Evolutionary conservation across 108 stramenopile genomes (phyloP), one percentile per base, ranked within the genome.

Genomic region (Bacterosira constricta): DNA sequence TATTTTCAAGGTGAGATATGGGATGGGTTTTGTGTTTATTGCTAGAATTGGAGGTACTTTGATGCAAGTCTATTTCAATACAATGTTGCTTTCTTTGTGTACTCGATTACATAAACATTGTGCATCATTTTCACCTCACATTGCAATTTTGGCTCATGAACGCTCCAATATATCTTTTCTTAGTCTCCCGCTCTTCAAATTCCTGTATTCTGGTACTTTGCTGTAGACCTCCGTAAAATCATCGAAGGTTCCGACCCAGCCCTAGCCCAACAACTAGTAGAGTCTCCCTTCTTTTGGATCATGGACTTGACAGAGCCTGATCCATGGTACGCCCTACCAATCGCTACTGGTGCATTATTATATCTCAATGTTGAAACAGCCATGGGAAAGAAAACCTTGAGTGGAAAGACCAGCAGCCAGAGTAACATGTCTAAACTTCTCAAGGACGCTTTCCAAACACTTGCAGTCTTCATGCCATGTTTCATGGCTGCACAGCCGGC

Each of bases 381-480:
- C 21, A 66, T 95, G 37, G 93, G 93, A 5, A 84, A 73, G 52
- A 71, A 79, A 23, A 75, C 80, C 34, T 66, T 95, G 67, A 77
- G 77, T 45, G 90, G 90, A 21, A 85, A 88, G 36, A 68, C 88
- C 11, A 84, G 86, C 1, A 45, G 77, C 61, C 79, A 86, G 47
- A 81, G 85, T 17, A 88, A 88, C 52, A 63, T 90, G 68, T 88
- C 82, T 13, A 50, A 26, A 26, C 45, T 85, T 11, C 25, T 95
- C 45, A 95, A 92, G 63, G 94, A 95, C 75, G 54, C 67, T 35
- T 95, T 95, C 66, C 94, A 95, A 69, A 67, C 66, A 18, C 51
- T 92, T 42, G 88, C 94, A 13, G 78, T 95, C 4, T 95, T 95
- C 70, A 92, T 95, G 90, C 94, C 94, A 18, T 88, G 94, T 62